Conservation (phyloP, 352 stramenopile species). For the Phytophthora pisi region DNA sequence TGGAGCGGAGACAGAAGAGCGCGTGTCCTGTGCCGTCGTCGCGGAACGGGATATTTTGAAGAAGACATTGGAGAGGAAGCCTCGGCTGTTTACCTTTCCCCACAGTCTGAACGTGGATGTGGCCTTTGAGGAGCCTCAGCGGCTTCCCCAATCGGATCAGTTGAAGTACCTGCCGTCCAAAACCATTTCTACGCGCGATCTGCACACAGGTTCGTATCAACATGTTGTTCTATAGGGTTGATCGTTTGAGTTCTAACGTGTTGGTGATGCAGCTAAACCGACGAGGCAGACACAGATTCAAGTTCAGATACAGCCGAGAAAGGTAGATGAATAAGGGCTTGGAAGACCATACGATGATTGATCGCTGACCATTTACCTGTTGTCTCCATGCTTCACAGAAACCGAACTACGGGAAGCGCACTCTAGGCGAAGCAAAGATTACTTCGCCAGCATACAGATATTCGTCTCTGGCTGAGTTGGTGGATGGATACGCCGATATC, state of each 20-base stretch:
- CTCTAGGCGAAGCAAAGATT: slow-evolving; percentile 39
- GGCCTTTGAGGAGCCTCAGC: slow-evolving; percentile 58
- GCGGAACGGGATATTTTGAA: slow-evolving; percentile 66
- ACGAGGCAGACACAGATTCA: slow-evolving; percentile 9
- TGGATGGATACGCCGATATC: slow-evolving; percentile 58
- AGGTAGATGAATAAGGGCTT: not conserved
- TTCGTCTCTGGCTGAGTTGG: slow-evolving; percentile 56
- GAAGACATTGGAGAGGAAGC: slow-evolving; percentile 42
- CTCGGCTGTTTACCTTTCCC: slow-evolving; percentile 43
- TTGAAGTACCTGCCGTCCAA: slow-evolving; percentile 52
- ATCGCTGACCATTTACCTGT: not conserved
- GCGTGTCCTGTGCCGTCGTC: slow-evolving; percentile 57
- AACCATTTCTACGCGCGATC: slow-evolving; percentile 46
- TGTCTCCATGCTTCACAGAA: slow-evolving; percentile 12
- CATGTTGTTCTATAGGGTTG: not conserved
- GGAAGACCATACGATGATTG: not conserved
- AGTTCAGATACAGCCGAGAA: slow-evolving; percentile 8
- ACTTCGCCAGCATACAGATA: slow-evolving; percentile 60
- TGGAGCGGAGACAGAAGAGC: slow-evolving; percentile 69
- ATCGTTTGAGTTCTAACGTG: not conserved
- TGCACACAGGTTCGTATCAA: slow-evolving; percentile 37
- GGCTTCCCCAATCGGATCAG: slow-evolving; percentile 60
- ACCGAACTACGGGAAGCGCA: slow-evolving; percentile 50
- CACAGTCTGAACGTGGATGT: slow-evolving; percentile 52
- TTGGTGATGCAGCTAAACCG: slow-evolving; percentile 8